Percentiles rank a stretch among this genome's conserved stretches.
These are phyloP conservation scores for Whalleya microplaca DNA, from an alignment of 2,329 filamentous ascomycete species.

Conservation along the genomic window DNA sequence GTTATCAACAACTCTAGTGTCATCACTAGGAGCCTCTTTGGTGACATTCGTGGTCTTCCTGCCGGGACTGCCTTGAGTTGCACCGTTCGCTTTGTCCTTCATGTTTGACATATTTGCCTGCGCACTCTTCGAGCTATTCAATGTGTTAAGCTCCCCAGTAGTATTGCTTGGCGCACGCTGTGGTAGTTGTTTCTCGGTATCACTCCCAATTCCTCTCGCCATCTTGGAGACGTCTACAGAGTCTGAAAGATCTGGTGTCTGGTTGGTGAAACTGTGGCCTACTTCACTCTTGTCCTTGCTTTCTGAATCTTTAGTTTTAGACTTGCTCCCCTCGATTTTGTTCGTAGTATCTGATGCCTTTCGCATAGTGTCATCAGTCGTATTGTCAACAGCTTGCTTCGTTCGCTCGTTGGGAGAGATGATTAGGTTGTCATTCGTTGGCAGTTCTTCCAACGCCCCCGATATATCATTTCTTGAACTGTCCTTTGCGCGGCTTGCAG, in stretches of 20 bases:
- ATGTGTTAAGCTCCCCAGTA: conserved; percentile 26
- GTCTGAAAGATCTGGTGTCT: conserved; percentile 1
- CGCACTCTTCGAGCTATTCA: conserved; percentile 24
- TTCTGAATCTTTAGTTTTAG: neutral
- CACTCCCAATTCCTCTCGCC: conserved; percentile 19
- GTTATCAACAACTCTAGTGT: conserved; percentile 30
- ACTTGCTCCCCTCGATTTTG: neutral
- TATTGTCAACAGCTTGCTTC: conserved; percentile 10
- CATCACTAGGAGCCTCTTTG: conserved; percentile 1
- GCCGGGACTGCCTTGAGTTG: neutral
- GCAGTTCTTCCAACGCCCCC: conserved; percentile 18
- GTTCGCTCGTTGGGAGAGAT: conserved; percentile 19
- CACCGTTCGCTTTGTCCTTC: neutral
- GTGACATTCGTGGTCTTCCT: neutral
- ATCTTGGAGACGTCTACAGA: conserved; percentile 27
- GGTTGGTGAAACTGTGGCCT: neutral
- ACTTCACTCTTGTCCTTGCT: no score
- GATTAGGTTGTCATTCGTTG: conserved; percentile 25
- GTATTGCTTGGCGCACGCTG: conserved; percentile 13
- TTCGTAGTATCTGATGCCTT: neutral
- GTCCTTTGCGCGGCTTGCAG: neutral
- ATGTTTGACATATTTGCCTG: conserved; percentile 13
- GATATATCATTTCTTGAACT: neutral
- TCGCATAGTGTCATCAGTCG: neutral
- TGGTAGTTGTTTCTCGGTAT: conserved; percentile 3